phyloP scores from a whole-genome alignment of 345 rosid species.

The Aquilaria malaccensis region DNA sequence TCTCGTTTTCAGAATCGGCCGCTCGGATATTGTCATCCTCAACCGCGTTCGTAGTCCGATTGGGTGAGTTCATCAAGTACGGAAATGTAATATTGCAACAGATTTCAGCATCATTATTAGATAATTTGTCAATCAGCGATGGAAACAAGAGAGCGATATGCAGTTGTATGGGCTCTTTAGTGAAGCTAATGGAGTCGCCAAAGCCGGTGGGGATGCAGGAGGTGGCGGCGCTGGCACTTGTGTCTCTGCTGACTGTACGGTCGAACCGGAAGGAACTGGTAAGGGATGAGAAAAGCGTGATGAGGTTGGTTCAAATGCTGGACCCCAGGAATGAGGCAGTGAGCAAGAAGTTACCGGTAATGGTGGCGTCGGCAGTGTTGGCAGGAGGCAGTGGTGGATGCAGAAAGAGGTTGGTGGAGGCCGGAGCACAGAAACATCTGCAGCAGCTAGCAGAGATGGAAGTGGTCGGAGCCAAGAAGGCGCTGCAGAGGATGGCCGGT shows the following conservation, averaged over 20 bases:
- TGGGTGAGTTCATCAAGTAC: slow-evolving; percentile 52
- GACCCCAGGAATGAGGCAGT: slow-evolving; percentile 54
- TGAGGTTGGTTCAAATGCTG: slow-evolving; percentile 61
- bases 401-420: slow-evolving; percentile 42
- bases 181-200: slow-evolving; percentile 56
- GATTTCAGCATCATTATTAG: slow-evolving; percentile 42
- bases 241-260: slow-evolving; percentile 43
- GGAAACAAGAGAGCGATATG: slow-evolving; percentile 69
- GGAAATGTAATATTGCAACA: slow-evolving; percentile 47
- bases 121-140: slow-evolving; percentile 45
- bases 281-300: slow-evolving; percentile 61
- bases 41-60: slow-evolving; percentile 43
- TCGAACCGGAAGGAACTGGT: slow-evolving; percentile 59
- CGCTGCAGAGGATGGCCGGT: slow-evolving; percentile 55
- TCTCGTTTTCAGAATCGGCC: slow-evolving; percentile 26
- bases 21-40: slow-evolving; percentile 46
- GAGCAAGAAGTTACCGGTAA: slow-evolving; percentile 52
- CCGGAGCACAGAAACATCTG: slow-evolving; percentile 55
- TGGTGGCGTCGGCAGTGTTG: slow-evolving; percentile 40
- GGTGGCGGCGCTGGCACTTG: slow-evolving; percentile 44
- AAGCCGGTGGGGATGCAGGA: slow-evolving; percentile 80
- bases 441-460: slow-evolving; percentile 54
- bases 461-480: slow-evolving; percentile 57
- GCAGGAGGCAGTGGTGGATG: slow-evolving; percentile 41
- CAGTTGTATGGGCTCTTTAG: slow-evolving; percentile 46